phyloP scores from a whole-genome alignment of 192 early-diverging fungal genomes.

The Piromyces finnis region DNA sequence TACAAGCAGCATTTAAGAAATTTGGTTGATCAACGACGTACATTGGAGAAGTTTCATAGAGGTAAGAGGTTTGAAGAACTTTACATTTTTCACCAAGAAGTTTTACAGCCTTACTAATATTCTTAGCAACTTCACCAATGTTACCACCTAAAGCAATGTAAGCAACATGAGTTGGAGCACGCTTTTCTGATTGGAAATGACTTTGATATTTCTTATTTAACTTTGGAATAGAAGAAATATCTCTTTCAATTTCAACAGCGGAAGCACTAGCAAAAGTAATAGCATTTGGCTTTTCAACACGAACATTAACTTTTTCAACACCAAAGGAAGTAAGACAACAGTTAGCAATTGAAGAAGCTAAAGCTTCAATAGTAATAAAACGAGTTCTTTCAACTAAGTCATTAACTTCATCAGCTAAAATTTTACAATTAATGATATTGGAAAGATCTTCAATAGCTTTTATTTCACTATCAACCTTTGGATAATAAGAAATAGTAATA shows the following conservation, averaged over 20 bases:
- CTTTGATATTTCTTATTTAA: not conserved
- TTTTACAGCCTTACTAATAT: conserved; percentile 57
- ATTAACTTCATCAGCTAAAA: conserved; percentile 57
- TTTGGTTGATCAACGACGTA: conserved; percentile 77
- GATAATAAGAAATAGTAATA: conserved; percentile 30
- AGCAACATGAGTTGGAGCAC: conserved; percentile 23
- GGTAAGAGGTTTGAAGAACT: conserved; percentile 78
- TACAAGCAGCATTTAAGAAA: conserved; percentile 80
- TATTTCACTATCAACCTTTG: conserved; percentile 1
- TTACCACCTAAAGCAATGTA: conserved; percentile 85
- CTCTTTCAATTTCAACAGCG: conserved; percentile 77
- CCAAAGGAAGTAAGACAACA: conserved; percentile 60
- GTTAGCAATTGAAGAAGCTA: conserved; percentile 63
- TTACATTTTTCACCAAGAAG: conserved; percentile 18
- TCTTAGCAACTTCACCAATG: conserved; percentile 58
- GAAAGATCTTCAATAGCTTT: not conserved
- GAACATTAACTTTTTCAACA: conserved; percentile 72
- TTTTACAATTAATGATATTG: conserved; percentile 42
- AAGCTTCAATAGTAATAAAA: conserved; percentile 91
- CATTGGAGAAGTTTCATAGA: conserved; percentile 96
- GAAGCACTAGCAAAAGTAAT: conserved; percentile 77
- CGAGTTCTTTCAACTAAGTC: conserved; percentile 66
- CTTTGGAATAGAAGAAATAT: conserved; percentile 5
- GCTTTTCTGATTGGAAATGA: not conserved
- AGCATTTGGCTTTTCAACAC: conserved; percentile 89